Evolutionary conservation across 192 early-diverging fungal genomes (phyloP).

Genomic region (Coemansia sp.): DNA sequence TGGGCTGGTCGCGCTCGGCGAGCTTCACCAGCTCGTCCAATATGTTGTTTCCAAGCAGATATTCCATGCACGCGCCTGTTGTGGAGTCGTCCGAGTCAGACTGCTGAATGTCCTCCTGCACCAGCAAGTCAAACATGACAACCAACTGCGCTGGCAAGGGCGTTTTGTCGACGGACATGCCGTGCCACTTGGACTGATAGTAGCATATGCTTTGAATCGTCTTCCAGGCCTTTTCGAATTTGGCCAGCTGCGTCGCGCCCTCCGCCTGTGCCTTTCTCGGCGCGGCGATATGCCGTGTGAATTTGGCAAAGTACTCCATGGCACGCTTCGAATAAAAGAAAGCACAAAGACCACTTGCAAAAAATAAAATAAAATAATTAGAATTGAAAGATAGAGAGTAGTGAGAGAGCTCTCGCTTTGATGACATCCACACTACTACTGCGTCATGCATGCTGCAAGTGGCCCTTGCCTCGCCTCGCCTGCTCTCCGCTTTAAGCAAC

Average conservation of each 20-base stretch:
- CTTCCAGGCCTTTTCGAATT: conserved; percentile 77
- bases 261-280: conserved; percentile 64
- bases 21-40: conserved; percentile 78
- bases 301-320: conserved; percentile 71
- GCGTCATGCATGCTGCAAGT: neutral
- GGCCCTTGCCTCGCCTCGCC: neutral
- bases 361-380: neutral
- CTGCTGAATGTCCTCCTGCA: conserved; percentile 76
- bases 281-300: conserved; percentile 64
- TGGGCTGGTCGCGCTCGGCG: conserved; percentile 76
- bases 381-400: conserved; percentile 6
- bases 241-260: conserved; percentile 64
- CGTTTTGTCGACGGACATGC: conserved; percentile 66
- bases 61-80: conserved; percentile 88
- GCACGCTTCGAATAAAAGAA: conserved; percentile 3
- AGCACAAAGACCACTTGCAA: neutral
- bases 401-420: neutral
- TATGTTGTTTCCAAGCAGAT: conserved; percentile 81
- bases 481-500: neutral
- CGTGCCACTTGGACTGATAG: conserved; percentile 54
- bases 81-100: conserved; percentile 71
- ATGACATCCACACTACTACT: conserved; percentile 2
- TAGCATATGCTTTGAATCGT: conserved; percentile 46
- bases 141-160: conserved; percentile 75
- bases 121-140: conserved; percentile 84